A percentile compares a stretch with the other conserved stretches of the same genome.
These are phyloP conservation scores for Trametes sp. DNA, from an alignment of 1,284 basidiomycete genomes.

Conservation along the genomic window DNA sequence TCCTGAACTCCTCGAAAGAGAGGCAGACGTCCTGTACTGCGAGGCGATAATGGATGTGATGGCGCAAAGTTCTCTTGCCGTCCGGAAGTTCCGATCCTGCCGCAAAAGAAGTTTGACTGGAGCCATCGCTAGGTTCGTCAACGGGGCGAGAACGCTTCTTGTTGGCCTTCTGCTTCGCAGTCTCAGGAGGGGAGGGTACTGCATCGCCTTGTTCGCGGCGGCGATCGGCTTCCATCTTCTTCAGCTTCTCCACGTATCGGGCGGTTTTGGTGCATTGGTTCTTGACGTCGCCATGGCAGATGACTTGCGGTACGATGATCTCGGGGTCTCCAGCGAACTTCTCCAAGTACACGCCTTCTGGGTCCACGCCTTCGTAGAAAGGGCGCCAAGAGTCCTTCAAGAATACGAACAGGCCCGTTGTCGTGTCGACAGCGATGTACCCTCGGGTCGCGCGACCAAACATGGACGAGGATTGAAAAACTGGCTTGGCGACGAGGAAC, in stretches of 20 bases:
- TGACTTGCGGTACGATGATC: slow-evolving; percentile 1
- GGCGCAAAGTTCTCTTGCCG: background rate
- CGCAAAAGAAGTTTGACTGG: background rate
- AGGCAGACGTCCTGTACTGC: slow-evolving; percentile 18
- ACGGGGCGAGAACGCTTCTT: background rate
- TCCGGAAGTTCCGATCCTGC: background rate
- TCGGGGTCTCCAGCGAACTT: background rate
- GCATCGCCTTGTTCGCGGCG: too few relatives aligned
- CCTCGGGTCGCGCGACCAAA: slow-evolving; percentile 11
- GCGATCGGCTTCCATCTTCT: background rate
- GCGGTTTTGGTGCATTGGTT: background rate
- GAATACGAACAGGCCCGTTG: slow-evolving; percentile 13
- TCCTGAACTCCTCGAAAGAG: slow-evolving; percentile 5
- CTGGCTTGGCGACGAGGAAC: slow-evolving; percentile 18
- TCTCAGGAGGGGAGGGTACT: background rate
- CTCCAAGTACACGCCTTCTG: slow-evolving; percentile 8
- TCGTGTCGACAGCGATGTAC: slow-evolving; percentile 16
- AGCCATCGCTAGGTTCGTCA: background rate
- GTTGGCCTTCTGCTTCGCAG: background rate
- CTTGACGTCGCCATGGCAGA: slow-evolving; percentile 13
- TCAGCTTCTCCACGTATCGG: background rate
- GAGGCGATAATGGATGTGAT: slow-evolving; percentile 16
- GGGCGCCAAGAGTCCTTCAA: slow-evolving; percentile 25
- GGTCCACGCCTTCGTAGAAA: background rate
- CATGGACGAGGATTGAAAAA: background rate